A percentile compares a stretch with the other conserved stretches of the same genome.
phyloP scores from a whole-genome alignment of 1,284 basidiomycete genomes.

The Vanrija sp. region DNA sequence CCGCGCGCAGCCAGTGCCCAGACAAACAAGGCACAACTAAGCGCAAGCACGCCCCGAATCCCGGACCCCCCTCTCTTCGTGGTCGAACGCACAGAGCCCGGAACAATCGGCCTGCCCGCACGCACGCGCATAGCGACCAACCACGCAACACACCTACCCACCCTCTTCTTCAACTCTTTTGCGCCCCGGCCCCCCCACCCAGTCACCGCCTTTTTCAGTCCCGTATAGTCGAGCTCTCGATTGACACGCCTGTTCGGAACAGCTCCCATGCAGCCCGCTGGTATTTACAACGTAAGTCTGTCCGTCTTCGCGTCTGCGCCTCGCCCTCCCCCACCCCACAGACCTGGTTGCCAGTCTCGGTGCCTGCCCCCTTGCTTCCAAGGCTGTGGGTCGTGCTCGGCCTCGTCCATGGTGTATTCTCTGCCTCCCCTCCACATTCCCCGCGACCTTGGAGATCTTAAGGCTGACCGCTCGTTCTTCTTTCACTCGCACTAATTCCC shows the following conservation, averaged over 20 bases:
- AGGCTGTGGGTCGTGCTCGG: background rate
- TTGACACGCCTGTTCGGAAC: background rate
- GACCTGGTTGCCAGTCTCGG: background rate
- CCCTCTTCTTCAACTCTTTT: background rate
- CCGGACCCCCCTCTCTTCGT: too few relatives aligned
- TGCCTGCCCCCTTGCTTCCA: background rate
- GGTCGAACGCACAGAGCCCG: too few relatives aligned
- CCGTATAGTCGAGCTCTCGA: background rate
- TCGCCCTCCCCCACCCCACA: background rate
- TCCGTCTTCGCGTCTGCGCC: too few relatives aligned
- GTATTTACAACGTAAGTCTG: slow-evolving; percentile 39
- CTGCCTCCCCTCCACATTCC: background rate
- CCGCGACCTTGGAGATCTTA: too few relatives aligned
- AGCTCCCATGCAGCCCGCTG: slow-evolving; percentile 35
- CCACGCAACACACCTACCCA: too few relatives aligned
- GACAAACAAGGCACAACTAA: too few relatives aligned
- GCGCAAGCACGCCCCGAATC: too few relatives aligned
- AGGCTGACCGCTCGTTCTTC: background rate
- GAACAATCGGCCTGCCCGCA: too few relatives aligned
- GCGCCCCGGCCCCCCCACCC: background rate
- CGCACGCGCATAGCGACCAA: too few relatives aligned
- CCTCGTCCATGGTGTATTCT: background rate
- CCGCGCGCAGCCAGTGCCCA: too few relatives aligned
- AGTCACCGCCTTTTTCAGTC: too few relatives aligned
- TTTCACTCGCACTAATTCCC: background rate